Percentiles rank a stretch among this genome's conserved stretches.
phyloP scores from a whole-genome alignment of 2,329 filamentous ascomycete genomes.

The Aspergillus fructus region DNA sequence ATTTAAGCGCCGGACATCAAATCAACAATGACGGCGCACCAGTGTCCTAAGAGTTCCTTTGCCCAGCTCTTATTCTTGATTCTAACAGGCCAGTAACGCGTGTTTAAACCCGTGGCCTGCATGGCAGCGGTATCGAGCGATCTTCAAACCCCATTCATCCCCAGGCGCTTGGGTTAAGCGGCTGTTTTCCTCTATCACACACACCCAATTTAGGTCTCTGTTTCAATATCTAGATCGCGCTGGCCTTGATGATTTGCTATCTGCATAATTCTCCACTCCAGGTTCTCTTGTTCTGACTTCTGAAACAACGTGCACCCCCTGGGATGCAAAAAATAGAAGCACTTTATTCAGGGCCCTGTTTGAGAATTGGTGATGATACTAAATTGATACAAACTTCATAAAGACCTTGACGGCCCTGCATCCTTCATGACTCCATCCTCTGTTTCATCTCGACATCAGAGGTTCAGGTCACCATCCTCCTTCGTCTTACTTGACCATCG shows the following conservation, averaged over 20 bases:
- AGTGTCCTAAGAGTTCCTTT: conserved; percentile 1
- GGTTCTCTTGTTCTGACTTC: conserved; percentile 7
- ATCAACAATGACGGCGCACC: conserved; percentile 1
- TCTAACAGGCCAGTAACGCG: neutral
- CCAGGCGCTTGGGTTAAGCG: conserved; percentile 7
- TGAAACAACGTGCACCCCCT: conserved; percentile 12
- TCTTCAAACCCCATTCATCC: conserved; percentile 1
- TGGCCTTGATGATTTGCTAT: conserved; percentile 8
- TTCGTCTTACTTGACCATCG: neutral
- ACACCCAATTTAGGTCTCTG: conserved; percentile 2
- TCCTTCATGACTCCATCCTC: conserved; percentile 2
- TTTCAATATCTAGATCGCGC: conserved; percentile 1
- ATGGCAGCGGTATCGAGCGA: conserved; percentile 1
- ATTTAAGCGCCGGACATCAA: conserved; percentile 1
- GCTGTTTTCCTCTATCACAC: conserved; percentile 2
- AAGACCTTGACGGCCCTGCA: conserved; percentile 12
- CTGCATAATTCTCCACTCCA: conserved; percentile 13
- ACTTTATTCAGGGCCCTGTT: conserved; percentile 9
- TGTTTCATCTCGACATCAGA: conserved; percentile 12
- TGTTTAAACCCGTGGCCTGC: neutral
- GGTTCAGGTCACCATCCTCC: conserved; percentile 1
- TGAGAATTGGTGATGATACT: conserved; percentile 8
- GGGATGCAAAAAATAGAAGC: conserved; percentile 17
- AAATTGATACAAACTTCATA: conserved; percentile 12
- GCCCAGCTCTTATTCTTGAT: conserved; percentile 12